phyloP scores from a whole-genome alignment of 192 early-diverging fungal species.

The Linnemannia elongata region DNA sequence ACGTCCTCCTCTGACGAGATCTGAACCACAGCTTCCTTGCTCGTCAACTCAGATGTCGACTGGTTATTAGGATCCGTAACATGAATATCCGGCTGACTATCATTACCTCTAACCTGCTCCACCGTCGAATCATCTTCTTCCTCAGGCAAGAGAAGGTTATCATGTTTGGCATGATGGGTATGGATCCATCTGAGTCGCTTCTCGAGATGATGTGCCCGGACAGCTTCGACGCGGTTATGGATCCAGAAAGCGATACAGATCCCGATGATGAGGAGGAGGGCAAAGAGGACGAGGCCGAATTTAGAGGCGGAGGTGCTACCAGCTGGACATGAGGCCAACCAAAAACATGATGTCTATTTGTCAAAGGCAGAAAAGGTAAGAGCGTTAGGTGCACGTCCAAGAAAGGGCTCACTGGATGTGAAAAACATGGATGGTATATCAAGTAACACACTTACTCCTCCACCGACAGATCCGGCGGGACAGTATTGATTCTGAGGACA shows the following conservation, averaged over 20 bases:
- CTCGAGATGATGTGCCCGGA: constrained; percentile 49
- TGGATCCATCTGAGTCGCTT: constrained; percentile 52
- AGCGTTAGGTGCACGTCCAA: background rate
- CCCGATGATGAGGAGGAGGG: constrained; percentile 29
- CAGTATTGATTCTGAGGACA: constrained; percentile 72
- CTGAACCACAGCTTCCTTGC: constrained; percentile 24
- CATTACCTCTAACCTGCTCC: background rate
- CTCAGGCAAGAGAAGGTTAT: constrained; percentile 29
- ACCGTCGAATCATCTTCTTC: constrained; percentile 11
- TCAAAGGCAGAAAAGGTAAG: background rate
- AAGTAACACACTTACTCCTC: constrained; percentile 21
- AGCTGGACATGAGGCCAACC: constrained; percentile 46
- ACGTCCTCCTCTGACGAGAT: background rate
- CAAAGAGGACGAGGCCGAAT: constrained; percentile 44
- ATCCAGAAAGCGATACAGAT: constrained; percentile 50
- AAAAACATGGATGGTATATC: background rate
- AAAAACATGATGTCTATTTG: constrained; percentile 31
- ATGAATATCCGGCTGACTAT: constrained; percentile 1
- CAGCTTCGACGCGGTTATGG: constrained; percentile 25
- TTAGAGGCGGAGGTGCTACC: constrained; percentile 49
- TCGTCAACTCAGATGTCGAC: constrained; percentile 35
- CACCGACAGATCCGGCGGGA: constrained; percentile 60
- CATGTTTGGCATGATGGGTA: constrained; percentile 37
- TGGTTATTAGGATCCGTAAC: background rate
- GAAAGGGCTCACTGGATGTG: background rate